These are phyloP conservation scores for Neurospora discreta DNA, from an alignment of 495 filamentous ascomycete species.

Conservation along the genomic window DNA sequence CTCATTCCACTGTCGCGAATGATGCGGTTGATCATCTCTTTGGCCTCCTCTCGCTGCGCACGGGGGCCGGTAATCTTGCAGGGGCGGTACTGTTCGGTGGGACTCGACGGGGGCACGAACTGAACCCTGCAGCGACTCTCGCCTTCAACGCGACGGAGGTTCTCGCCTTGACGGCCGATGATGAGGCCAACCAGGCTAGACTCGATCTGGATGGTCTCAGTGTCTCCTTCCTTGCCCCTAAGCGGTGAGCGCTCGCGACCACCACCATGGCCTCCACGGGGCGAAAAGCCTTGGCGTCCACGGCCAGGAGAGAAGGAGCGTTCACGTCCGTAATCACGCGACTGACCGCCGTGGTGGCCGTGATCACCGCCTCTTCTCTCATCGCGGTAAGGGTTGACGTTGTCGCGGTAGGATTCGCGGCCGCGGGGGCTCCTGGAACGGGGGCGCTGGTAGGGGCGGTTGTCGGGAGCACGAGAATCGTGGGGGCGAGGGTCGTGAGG, in stretches of 20 bases:
- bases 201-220: slow-evolving; percentile 66
- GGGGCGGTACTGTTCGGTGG: slow-evolving; percentile 54
- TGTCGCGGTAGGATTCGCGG: slow-evolving; percentile 56
- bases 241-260: slow-evolving; percentile 45
- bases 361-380: slow-evolving; percentile 50
- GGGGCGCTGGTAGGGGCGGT: slow-evolving; percentile 47
- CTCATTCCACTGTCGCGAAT: slow-evolving; percentile 72
- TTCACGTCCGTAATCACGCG: slow-evolving; percentile 47
- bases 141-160: slow-evolving; percentile 62
- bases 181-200: slow-evolving; percentile 69
- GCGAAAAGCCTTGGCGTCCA: slow-evolving; percentile 40
- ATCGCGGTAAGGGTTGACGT: slow-evolving; percentile 63
- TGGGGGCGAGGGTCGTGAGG: slow-evolving; percentile 1
- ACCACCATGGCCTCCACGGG: slow-evolving; percentile 26
- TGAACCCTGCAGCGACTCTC: slow-evolving; percentile 69
- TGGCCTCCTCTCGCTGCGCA: slow-evolving; percentile 55
- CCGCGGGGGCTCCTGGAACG: slow-evolving; percentile 56
- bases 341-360: slow-evolving; percentile 17
- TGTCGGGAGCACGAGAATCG: slow-evolving; percentile 28
- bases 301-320: slow-evolving; percentile 50
- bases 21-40: slow-evolving; percentile 63
- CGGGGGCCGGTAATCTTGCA: slow-evolving; percentile 68
- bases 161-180: slow-evolving; percentile 76
- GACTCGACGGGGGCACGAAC: slow-evolving; percentile 60
- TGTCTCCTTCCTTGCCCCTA: slow-evolving; percentile 45